phyloP scores from a whole-genome alignment of 768 basidiomycete species.

The Pholiota conissans region DNA sequence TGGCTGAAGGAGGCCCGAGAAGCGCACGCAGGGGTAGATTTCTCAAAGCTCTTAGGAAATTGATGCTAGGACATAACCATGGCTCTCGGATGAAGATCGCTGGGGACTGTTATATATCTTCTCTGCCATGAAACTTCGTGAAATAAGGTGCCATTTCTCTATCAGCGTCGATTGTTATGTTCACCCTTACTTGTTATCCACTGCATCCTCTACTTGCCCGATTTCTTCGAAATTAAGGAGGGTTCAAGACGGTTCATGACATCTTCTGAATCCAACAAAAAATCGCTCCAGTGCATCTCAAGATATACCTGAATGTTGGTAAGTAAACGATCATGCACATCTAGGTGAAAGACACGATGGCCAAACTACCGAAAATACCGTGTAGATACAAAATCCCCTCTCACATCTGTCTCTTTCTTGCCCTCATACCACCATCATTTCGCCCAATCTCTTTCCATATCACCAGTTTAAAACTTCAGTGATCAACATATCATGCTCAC shows the following conservation, averaged over 20 bases:
- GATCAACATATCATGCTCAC: background rate
- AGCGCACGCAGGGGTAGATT: slow-evolving; percentile 26
- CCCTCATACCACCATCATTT: background rate
- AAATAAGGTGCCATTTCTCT: background rate
- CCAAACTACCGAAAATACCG: background rate
- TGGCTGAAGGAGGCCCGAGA: slow-evolving; percentile 51
- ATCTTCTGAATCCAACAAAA: background rate
- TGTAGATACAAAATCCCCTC: background rate
- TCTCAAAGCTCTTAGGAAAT: slow-evolving; percentile 26
- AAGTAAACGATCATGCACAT: background rate
- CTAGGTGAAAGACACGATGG: background rate
- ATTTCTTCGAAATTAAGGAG: background rate
- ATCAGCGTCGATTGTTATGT: background rate
- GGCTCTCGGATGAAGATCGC: too few species aligned
- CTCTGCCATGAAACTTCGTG: too few species aligned
- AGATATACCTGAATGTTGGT: background rate
- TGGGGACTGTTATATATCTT: too few species aligned
- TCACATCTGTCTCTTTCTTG: background rate
- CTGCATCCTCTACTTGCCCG: too few species aligned
- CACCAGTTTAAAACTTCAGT: too few species aligned
- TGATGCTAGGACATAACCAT: background rate
- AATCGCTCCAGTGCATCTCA: background rate
- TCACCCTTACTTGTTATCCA: too few species aligned
- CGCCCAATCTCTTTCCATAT: background rate
- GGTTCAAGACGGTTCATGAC: background rate